phyloP scores from a whole-genome alignment of 345 rosid species.

The Citrus inodora region DNA sequence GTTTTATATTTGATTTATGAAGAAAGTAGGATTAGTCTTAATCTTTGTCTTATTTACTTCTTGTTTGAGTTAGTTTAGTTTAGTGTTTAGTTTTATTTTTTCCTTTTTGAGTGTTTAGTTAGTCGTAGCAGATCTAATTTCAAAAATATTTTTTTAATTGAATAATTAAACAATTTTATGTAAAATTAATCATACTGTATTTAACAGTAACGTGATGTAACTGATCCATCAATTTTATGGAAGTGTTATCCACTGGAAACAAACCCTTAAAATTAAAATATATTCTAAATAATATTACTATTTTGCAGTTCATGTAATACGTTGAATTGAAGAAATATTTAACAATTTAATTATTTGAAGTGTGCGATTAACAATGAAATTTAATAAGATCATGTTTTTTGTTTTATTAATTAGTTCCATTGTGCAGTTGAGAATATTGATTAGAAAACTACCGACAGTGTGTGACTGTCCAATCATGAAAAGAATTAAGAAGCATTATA shows the following conservation, averaged over 20 bases:
- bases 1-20: not conserved
- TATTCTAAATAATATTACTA: not conserved
- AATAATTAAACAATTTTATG: too few relatives aligned
- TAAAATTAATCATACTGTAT: too few relatives aligned
- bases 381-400: not conserved
- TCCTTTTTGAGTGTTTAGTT: too few relatives aligned
- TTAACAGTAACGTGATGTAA: too few relatives aligned
- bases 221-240: too few relatives aligned
- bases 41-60: not conserved
- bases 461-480: not conserved
- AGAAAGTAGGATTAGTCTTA: not conserved
- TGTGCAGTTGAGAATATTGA: not conserved
- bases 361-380: not conserved
- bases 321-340: not conserved
- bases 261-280: too few relatives aligned
- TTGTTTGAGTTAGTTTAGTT: too few relatives aligned
- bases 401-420: not conserved
- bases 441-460: not conserved
- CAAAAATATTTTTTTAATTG: too few relatives aligned
- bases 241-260: too few relatives aligned
- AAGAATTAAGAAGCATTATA: not conserved
- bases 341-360: too few relatives aligned
- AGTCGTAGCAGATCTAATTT: too few relatives aligned
- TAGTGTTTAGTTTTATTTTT: too few relatives aligned
- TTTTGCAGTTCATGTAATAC: not conserved